Evolutionary conservation across 2,329 filamentous ascomycete species (phyloP).

Genomic region (Aspergillus japonicus): DNA sequence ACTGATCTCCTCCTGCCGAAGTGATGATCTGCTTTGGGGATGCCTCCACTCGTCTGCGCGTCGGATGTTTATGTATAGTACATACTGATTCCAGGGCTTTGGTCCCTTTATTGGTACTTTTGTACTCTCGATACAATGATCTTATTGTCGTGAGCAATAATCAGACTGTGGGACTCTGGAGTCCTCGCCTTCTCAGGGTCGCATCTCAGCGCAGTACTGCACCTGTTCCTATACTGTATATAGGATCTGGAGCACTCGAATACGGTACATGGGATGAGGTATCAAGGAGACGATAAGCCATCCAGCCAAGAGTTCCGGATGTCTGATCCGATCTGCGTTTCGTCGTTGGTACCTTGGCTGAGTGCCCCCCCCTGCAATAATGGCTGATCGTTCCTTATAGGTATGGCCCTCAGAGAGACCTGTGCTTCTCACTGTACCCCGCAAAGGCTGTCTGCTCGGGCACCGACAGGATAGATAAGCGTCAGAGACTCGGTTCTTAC

Average conservation of each 20-base stretch:
- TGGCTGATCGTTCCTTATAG: background rate
- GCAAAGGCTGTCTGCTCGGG: background rate
- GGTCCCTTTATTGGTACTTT: slow-evolving; percentile 18
- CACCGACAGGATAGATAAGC: slow-evolving; percentile 13
- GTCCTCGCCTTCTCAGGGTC: background rate
- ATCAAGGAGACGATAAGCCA: background rate
- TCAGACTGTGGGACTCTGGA: background rate
- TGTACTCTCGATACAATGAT: slow-evolving; percentile 1
- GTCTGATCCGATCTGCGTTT: slow-evolving; percentile 5
- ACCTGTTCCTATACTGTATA: background rate
- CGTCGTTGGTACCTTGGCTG: slow-evolving; percentile 1
- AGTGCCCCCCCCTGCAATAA: background rate
- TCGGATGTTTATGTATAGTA: slow-evolving; percentile 23
- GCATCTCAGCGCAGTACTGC: background rate
- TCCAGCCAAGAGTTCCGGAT: background rate
- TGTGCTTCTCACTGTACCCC: background rate
- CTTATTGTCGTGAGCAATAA: background rate
- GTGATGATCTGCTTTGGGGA: slow-evolving; percentile 20
- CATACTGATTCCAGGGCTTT: slow-evolving; percentile 6
- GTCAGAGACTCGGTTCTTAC: slow-evolving; percentile 15
- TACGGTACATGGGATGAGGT: background rate
- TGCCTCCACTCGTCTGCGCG: slow-evolving; percentile 17
- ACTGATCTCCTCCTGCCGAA: slow-evolving; percentile 19
- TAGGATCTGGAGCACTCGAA: background rate
- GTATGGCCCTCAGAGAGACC: background rate